Evolutionary conservation across 1,284 basidiomycete genomes (phyloP), one percentile per base, ranked within the genome.

Genomic region (Malassezia arunalokei): DNA sequence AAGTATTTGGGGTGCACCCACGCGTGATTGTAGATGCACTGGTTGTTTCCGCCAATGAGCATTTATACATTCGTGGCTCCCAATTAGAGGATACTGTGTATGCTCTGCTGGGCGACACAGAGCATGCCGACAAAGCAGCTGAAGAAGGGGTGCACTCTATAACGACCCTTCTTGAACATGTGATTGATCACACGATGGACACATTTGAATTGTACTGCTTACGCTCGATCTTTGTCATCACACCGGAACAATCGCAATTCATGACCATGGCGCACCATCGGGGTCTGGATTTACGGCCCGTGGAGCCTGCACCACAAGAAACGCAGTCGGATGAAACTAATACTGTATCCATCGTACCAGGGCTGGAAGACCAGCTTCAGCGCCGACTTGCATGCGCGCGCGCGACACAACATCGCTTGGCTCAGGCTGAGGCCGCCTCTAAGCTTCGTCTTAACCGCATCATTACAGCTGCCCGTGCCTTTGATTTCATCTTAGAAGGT

Each of bases 171-270:
- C 54, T 72, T 48, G 70, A 72, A 51, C 66, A 72, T 49, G 57
- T 64, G 15, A 55, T 72, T 15, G 70, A 72, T 43, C 66, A 71
- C 47, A 66, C 63, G 3, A 59, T 71, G 47, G 70, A 72, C 44
- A 66, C 67, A 1, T 65, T 69, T 29, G 70, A 72, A 52, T 63
- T 72, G 27, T 72, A 63, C 50, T 69, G 64, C n/a, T 54, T 69
- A 39, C 49, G 62, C 9, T 58, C 57, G 8, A 65, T 72, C 8
- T 71, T 71, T 47, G 66, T 66, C 11, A 58, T 72, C 42, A 62
- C 61, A 8, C 40, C 65, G 3, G 51, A 59, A 5, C 66, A 71
- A 47, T 67, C 70, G 5, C 47, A 52, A 31, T 50, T 46, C 35
- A 65, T 73, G 49, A 69, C 66, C n/a, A 51, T 73, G 17, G 53